phyloP scores from a whole-genome alignment of 441 rosid genomes.

The Mallotus repandus region DNA sequence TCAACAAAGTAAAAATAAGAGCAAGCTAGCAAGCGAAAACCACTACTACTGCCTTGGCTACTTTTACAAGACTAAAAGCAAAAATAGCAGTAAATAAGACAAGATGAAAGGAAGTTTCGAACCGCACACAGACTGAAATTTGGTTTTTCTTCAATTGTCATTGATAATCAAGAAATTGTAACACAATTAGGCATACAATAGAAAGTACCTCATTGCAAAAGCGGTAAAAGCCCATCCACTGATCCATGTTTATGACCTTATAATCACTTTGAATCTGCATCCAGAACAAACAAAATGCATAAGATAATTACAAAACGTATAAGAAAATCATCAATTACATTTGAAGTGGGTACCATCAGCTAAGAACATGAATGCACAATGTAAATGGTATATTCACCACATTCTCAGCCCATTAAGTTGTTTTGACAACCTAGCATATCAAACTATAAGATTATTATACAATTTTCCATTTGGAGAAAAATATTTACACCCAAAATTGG shows the following conservation, averaged over 20 bases:
- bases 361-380: neutral
- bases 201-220: constrained; percentile 56
- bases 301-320: neutral
- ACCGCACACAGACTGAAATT: neutral
- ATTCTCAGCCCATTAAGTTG: neutral
- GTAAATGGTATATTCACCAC: neutral
- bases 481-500: neutral
- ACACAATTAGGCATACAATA: neutral
- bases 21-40: neutral
- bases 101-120: no score
- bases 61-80: neutral
- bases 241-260: constrained; percentile 60
- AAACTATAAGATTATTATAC: neutral
- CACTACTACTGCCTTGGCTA: no score
- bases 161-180: neutral
- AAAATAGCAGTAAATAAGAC: no score
- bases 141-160: neutral
- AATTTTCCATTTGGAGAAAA: neutral
- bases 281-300: neutral
- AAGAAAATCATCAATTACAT: neutral
- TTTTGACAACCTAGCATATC: constrained; percentile 8
- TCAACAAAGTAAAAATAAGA: neutral
- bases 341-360: neutral
- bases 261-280: constrained; percentile 55
- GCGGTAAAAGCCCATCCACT: constrained; percentile 56